These are phyloP conservation scores for Huntiella bhutanensis DNA, from an alignment of 2,329 filamentous ascomycete species.

Conservation along the genomic window DNA sequence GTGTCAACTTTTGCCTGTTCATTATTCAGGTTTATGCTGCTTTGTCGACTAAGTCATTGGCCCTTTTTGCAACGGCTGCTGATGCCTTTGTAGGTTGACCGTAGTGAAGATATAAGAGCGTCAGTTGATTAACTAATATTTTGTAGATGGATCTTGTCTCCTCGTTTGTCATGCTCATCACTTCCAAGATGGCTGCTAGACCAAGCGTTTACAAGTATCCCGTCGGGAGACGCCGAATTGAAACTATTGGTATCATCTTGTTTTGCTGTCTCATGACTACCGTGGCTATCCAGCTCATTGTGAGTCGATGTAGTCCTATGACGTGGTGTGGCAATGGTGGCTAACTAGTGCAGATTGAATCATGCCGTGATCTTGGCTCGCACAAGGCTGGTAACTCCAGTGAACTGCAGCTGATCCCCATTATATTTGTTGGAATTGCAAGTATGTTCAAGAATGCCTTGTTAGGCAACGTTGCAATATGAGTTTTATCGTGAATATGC, in stretches of 20 bases:
- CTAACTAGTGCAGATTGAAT: constrained; percentile 26
- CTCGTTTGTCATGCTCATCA: constrained; percentile 42
- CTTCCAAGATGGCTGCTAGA: constrained; percentile 36
- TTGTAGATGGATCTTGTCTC: constrained; percentile 41
- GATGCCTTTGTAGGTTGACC: constrained; percentile 35
- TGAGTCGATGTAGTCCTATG: constrained; percentile 18
- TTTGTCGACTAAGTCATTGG: constrained; percentile 38
- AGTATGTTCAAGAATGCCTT: constrained; percentile 21
- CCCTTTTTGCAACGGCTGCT: constrained; percentile 45
- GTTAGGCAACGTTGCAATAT: not conserved
- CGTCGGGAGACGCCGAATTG: constrained; percentile 41
- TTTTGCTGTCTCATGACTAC: constrained; percentile 50
- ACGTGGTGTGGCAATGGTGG: not conserved
- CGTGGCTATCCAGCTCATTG: constrained; percentile 41
- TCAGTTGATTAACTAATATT: not conserved
- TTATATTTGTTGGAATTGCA: constrained; percentile 34
- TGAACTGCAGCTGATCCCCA: constrained; percentile 31
- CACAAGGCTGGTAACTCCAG: constrained; percentile 22
- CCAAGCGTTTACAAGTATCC: constrained; percentile 44
- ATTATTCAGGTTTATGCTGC: constrained; percentile 40
- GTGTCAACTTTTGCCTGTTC: constrained; percentile 33
- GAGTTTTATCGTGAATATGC: no score
- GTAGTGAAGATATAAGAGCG: not conserved
- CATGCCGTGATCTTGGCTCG: constrained; percentile 29
- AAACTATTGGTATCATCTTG: constrained; percentile 45